Evolutionary conservation across 495 filamentous ascomycete species (phyloP).

Genomic region (Xylaria grammica): DNA sequence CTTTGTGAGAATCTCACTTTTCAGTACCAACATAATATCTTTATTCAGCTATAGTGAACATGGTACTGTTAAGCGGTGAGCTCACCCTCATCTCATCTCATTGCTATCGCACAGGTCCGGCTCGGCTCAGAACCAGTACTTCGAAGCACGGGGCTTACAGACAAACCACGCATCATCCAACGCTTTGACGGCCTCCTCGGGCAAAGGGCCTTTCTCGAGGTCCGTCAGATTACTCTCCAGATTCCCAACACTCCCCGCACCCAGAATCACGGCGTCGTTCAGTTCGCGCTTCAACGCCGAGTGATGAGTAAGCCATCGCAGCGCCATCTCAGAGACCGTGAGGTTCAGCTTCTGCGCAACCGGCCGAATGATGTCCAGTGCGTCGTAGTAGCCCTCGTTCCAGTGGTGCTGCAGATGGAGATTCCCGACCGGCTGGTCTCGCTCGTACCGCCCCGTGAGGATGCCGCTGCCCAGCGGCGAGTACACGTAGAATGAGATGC

Average conservation of each 20-base stretch:
- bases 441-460: slow-evolving; percentile 45
- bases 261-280: slow-evolving; percentile 61
- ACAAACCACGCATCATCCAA: slow-evolving; percentile 58
- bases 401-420: slow-evolving; percentile 45
- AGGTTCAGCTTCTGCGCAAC: slow-evolving; percentile 51
- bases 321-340: slow-evolving; percentile 50
- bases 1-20: too few relatives aligned
- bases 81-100: too few relatives aligned
- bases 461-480: slow-evolving; percentile 57
- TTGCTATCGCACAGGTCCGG: too few relatives aligned
- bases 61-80: too few relatives aligned
- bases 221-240: slow-evolving; percentile 56
- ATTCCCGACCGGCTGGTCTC: slow-evolving; percentile 7
- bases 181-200: slow-evolving; percentile 57
- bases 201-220: slow-evolving; percentile 59
- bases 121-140: slow-evolving; percentile 14
- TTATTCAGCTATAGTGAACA: too few relatives aligned
- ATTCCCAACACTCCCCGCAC: slow-evolving; percentile 53
- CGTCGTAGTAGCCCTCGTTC: slow-evolving; percentile 54
- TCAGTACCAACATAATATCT: too few relatives aligned
- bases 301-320: slow-evolving; percentile 57
- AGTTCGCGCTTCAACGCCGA: slow-evolving; percentile 42
- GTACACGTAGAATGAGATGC: slow-evolving; percentile 56
- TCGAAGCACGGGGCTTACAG: slow-evolving; percentile 32
- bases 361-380: slow-evolving; percentile 50